Evolutionary conservation across 2,329 filamentous ascomycete species (phyloP).

Genomic region (Cadophora malorum): DNA sequence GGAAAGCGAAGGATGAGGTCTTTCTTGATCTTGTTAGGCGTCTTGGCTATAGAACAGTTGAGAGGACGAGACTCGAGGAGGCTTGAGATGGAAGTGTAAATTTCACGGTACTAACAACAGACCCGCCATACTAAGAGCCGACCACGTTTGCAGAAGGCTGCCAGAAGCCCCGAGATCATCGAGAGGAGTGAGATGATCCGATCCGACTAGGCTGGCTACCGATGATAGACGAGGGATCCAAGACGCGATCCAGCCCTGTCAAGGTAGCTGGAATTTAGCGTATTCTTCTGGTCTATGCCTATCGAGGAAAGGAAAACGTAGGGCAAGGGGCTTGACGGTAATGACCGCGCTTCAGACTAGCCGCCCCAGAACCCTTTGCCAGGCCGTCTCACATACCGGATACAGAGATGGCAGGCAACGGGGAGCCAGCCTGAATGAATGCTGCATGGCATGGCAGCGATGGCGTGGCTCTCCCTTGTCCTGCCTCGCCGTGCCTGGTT

Average conservation of each 20-base stretch:
- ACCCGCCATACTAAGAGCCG: constrained; percentile 8
- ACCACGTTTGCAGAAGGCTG: not conserved
- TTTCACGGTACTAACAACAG: constrained; percentile 7
- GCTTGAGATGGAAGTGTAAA: not conserved
- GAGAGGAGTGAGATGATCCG: constrained; percentile 18
- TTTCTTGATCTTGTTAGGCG: constrained; percentile 13
- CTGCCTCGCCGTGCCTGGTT: not conserved
- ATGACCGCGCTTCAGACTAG: constrained; percentile 25
- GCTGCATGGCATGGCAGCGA: constrained; percentile 8
- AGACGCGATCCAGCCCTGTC: constrained; percentile 24
- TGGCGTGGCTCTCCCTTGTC: not conserved
- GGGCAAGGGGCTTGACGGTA: constrained; percentile 10
- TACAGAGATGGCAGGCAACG: constrained; percentile 14
- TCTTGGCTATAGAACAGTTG: constrained; percentile 5
- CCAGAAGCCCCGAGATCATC: constrained; percentile 2
- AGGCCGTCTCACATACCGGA: constrained; percentile 13
- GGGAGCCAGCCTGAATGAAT: constrained; percentile 9
- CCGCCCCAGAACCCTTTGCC: constrained; percentile 7
- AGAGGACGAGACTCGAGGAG: constrained; percentile 20
- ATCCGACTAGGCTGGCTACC: constrained; percentile 21
- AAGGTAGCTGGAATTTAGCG: constrained; percentile 5
- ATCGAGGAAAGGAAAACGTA: constrained; percentile 16
- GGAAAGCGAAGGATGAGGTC: not conserved
- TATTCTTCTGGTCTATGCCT: constrained; percentile 11
- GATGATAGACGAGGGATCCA: constrained; percentile 21